Evolutionary conservation across 306 rosid genomes (phyloP).

Genomic region (Pueraria montana): DNA sequence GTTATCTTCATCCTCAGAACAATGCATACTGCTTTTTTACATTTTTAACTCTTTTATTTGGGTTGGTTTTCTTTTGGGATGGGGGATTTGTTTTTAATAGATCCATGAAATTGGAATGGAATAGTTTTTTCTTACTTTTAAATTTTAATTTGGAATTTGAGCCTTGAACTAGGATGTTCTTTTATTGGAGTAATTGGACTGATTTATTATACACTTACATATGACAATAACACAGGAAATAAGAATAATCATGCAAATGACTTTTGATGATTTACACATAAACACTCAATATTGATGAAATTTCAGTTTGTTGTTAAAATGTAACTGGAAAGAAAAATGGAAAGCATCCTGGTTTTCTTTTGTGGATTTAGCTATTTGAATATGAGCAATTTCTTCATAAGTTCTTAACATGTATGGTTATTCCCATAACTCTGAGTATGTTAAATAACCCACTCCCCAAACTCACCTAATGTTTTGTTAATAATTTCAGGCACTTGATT

Average conservation of each 20-base stretch:
- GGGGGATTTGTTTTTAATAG: neutral
- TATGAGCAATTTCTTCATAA: neutral
- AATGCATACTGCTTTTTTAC: neutral
- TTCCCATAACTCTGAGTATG: neutral
- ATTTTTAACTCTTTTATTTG: neutral
- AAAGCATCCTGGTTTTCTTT: neutral
- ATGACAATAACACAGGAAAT: neutral
- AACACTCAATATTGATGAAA: neutral
- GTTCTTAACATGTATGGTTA: slow-evolving; percentile 12
- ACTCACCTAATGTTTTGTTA: slow-evolving; percentile 33
- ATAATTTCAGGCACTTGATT: slow-evolving; percentile 84
- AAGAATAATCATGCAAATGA: too few relatives aligned
- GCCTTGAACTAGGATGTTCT: slow-evolving; percentile 21
- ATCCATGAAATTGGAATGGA: slow-evolving; percentile 39
- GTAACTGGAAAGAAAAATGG: slow-evolving; percentile 10
- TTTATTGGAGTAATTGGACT: neutral
- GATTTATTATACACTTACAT: neutral
- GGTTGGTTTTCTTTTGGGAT: neutral
- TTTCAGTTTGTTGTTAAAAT: slow-evolving; percentile 2
- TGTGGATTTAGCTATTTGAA: slow-evolving; percentile 3
- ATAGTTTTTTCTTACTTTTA: neutral
- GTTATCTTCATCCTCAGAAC: neutral
- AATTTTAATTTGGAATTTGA: slow-evolving; percentile 10
- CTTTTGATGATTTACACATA: slow-evolving; percentile 1
- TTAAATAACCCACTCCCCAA: neutral